Percentiles rank a stretch among this genome's conserved stretches.
Evolutionary conservation across 176 grass and related monocot genomes (phyloP).

Genomic region (Neostapfia colusana): DNA sequence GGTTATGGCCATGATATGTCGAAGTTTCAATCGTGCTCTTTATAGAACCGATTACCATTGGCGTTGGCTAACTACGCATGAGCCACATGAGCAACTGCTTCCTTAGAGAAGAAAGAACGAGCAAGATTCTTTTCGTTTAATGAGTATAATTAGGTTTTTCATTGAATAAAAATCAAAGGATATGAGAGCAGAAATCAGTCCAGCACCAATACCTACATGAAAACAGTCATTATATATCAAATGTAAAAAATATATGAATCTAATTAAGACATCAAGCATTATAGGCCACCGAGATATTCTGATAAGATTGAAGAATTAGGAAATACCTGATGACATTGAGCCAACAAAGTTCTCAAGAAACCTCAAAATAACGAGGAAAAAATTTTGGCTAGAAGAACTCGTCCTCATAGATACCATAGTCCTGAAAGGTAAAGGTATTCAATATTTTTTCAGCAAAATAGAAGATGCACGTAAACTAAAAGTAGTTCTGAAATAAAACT

Average conservation of each 20-base stretch:
- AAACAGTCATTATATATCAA: not conserved
- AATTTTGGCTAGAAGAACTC: conserved; percentile 47
- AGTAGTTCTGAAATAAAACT: not conserved
- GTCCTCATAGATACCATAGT: conserved; percentile 64
- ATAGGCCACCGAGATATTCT: not conserved
- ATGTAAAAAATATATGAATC: no score
- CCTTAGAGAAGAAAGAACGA: not conserved
- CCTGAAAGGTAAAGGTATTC: conserved; percentile 42
- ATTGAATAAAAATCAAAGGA: conserved; percentile 47
- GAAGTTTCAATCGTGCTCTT: not conserved
- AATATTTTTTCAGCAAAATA: conserved; percentile 17
- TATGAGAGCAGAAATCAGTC: conserved; percentile 75
- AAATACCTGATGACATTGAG: conserved; percentile 69
- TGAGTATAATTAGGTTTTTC: conserved; percentile 1
- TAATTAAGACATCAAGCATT: not conserved
- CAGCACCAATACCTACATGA: conserved; percentile 60
- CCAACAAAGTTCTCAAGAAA: conserved; percentile 79
- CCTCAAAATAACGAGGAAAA: conserved; percentile 54
- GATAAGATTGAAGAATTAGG: not conserved
- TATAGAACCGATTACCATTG: not conserved
- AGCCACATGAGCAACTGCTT: not conserved
- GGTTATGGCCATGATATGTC: not conserved
- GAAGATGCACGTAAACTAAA: not conserved
- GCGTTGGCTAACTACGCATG: not conserved
- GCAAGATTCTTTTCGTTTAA: not conserved